Conservation (phyloP, 768 basidiomycete species). For the Xerocomellus dryophilus region DNA sequence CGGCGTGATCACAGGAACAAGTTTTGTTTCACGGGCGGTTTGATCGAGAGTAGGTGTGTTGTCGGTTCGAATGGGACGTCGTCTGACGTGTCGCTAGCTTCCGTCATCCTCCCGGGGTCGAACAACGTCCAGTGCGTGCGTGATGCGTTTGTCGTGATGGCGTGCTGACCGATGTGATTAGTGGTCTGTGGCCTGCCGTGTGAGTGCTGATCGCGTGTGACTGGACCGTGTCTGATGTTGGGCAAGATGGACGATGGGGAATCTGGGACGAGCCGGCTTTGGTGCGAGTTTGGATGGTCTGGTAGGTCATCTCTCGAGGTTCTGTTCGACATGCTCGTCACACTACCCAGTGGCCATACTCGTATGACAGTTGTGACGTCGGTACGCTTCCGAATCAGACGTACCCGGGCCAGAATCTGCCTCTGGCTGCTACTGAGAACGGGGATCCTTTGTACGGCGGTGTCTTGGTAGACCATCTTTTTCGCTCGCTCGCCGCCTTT, state of each 20-base stretch:
- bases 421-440: conserved; percentile 41
- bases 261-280: conserved; percentile 50
- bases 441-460: conserved; percentile 36
- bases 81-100: conserved; percentile 24
- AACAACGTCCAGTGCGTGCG: conserved; percentile 35
- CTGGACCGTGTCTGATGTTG: conserved; percentile 7
- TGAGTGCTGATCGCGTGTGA: conserved; percentile 14
- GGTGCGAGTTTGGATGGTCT: conserved; percentile 60
- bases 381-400: conserved; percentile 80
- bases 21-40: conserved; percentile 80
- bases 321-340: neutral
- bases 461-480: conserved; percentile 20
- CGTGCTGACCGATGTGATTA: conserved; percentile 20
- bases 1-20: conserved; percentile 44
- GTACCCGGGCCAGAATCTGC: conserved; percentile 40
- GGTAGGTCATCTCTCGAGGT: conserved; percentile 39
- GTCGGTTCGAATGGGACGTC: neutral
- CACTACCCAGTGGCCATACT: conserved; percentile 47
- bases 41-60: conserved; percentile 46
- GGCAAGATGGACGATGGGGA: conserved; percentile 53
- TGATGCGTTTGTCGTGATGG: neutral
- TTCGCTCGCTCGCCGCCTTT: neutral
- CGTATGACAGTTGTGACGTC: conserved; percentile 65
- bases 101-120: conserved; percentile 42
- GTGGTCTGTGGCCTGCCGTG: conserved; percentile 50